These are phyloP conservation scores for Quercus gilva DNA, from an alignment of 306 rosid genomes.

Conservation along the genomic window DNA sequence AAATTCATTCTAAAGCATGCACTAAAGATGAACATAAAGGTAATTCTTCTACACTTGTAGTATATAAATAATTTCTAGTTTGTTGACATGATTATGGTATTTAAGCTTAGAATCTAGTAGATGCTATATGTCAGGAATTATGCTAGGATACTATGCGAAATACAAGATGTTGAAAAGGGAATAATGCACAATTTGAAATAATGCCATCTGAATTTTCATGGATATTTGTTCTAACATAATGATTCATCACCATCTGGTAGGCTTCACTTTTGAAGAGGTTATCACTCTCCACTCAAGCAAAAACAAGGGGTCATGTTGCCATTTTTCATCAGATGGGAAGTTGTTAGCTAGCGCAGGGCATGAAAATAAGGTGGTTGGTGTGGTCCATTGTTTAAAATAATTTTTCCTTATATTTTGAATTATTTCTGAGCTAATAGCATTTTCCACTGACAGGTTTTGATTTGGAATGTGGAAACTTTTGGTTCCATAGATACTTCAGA, in stretches of 20 bases:
- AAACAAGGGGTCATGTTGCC: conserved; percentile 49
- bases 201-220: background rate
- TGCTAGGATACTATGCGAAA: background rate
- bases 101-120: background rate
- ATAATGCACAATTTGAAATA: background rate
- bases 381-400: conserved; percentile 12
- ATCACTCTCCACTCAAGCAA: conserved; percentile 45
- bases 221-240: conserved; percentile 10
- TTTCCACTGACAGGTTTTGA: conserved; percentile 43
- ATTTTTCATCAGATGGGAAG: conserved; percentile 65
- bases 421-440: conserved; percentile 20
- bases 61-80: background rate
- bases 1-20: conserved; percentile 22
- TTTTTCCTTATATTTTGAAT: conserved; percentile 22
- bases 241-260: conserved; percentile 28
- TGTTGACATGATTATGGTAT: background rate
- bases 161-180: background rate
- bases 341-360: conserved; percentile 57
- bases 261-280: conserved; percentile 45
- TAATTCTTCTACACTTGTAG: conserved; percentile 14
- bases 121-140: background rate
- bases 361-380: conserved; percentile 52
- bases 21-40: conserved; percentile 29
- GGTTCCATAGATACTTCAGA: conserved; percentile 34
- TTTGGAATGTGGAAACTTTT: conserved; percentile 57